Evolutionary conservation across 202 grass and related monocot species (phyloP), one percentile per base, ranked within the genome.

Genomic region (Eragrostis tef): DNA sequence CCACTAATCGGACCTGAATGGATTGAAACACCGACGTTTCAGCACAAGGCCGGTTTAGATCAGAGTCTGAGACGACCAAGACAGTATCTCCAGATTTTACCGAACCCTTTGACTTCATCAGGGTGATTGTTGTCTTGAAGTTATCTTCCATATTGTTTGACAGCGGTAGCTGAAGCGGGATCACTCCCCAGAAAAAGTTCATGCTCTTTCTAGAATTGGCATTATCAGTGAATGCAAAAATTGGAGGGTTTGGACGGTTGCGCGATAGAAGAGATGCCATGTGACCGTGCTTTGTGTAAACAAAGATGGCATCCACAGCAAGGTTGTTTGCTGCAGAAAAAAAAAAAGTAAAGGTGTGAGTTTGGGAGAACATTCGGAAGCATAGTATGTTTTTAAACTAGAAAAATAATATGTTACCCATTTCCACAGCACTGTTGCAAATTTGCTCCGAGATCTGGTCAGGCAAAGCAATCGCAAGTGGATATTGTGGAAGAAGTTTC

Each of bases 121-220:
- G 72, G 53, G 46, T 81, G 61, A 86, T 75, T 14, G 88, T 90
- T 49, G 74, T 73, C 34, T 79, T 84, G 31, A 94, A 84, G 77
- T 94, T 94, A 47, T 84, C 88, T 13, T 88, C 91, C 77, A 94
- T 87, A 42, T 68, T 81, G 64, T 88, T 67, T 17, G 77, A 90
- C 6, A 94, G 49, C 4, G 80, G 83, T 24, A 86, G 10, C 36
- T 86, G 76, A 70, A 94, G 65, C 34, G 91, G 83, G 49, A 86
- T 84, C 6, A 93, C 91, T 6, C 91, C 91, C 88, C 91, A 93
- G 71, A 80, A 86, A 29, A 93, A 36, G 81, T 90, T 93, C 91
- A 93, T 88, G 78, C 85, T 83, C 74, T 93, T 93, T 78, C 91
- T 93, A 12, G 88, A 77, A 70, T 77, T 81, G 13, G 61, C 54